Conservation (phyloP, 2,329 filamentous ascomycete species). For the Emergomyces africanus region DNA sequence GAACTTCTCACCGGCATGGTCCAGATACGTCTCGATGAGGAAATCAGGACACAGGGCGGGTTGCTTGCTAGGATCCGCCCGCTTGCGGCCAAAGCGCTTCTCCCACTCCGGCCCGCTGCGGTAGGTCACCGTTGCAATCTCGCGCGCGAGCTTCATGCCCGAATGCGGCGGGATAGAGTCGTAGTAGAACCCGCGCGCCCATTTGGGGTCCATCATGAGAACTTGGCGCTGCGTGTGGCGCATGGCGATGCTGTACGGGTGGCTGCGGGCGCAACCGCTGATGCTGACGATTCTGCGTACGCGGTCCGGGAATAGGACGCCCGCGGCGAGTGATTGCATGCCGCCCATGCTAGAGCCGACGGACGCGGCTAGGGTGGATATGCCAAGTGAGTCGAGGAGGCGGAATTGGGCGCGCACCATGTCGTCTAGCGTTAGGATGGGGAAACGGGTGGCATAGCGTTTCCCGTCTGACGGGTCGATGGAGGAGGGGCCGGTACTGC, state of each 20-base stretch:
- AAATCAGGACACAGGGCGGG: slow-evolving; percentile 96
- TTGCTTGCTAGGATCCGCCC: slow-evolving; percentile 73
- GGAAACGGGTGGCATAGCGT: slow-evolving; percentile 86
- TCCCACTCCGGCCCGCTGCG: slow-evolving; percentile 97
- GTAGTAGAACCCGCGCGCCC: slow-evolving; percentile 93
- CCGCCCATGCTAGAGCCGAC: slow-evolving; percentile 97
- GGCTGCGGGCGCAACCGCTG: slow-evolving; percentile 83
- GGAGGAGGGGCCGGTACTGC: slow-evolving; percentile 80
- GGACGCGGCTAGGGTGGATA: slow-evolving; percentile 72
- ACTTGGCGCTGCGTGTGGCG: slow-evolving; percentile 94
- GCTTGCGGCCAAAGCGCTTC: slow-evolving; percentile 73
- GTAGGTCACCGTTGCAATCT: slow-evolving; percentile 97
- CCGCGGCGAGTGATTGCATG: slow-evolving; percentile 89
- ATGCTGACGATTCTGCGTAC: slow-evolving; percentile 77
- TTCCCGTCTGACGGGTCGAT: slow-evolving; percentile 79
- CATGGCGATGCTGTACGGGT: slow-evolving; percentile 98
- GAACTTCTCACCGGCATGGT: slow-evolving; percentile 97
- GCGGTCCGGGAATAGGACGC: slow-evolving; percentile 67
- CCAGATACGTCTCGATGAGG: slow-evolving; percentile 93
- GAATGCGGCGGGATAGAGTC: slow-evolving; percentile 76
- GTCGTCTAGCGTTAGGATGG: slow-evolving; percentile 88
- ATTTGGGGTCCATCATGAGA: slow-evolving; percentile 97
- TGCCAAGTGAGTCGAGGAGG: slow-evolving; percentile 65
- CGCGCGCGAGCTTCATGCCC: slow-evolving; percentile 93
- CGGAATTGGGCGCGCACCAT: slow-evolving; percentile 96